Percentiles rank a stretch among this genome's conserved stretches.
Evolutionary conservation across 2,329 filamentous ascomycete species (phyloP).

Genomic region (Phialocephala sp.): DNA sequence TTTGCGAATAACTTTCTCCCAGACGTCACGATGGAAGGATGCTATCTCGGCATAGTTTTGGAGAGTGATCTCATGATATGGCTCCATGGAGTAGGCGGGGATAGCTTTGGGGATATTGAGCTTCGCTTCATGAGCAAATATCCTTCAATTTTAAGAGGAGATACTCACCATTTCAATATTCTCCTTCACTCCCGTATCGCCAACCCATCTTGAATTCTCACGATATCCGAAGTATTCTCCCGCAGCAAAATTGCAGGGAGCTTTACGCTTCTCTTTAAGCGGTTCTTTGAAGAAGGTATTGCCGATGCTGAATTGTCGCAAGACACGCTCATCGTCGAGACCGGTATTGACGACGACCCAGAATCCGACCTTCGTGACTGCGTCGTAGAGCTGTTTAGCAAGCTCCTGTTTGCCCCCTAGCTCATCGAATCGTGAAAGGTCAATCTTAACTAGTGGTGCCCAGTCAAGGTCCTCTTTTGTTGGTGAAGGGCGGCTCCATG

Average conservation of each 20-base stretch:
- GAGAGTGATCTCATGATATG: constrained; percentile 52
- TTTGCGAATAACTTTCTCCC: constrained; percentile 59
- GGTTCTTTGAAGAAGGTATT: constrained; percentile 62
- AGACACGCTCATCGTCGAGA: constrained; percentile 60
- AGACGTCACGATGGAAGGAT: constrained; percentile 50
- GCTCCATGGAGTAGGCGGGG: constrained; percentile 46
- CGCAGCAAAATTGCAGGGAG: constrained; percentile 45
- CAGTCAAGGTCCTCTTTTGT: constrained; percentile 40
- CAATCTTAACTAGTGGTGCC: constrained; percentile 42
- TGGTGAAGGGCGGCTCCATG: constrained; percentile 41
- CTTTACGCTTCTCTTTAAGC: constrained; percentile 61
- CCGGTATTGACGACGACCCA: constrained; percentile 68
- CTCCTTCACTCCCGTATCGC: constrained; percentile 43
- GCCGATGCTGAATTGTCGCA: constrained; percentile 63
- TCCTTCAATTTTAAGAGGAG: not conserved
- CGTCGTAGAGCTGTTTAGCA: constrained; percentile 56
- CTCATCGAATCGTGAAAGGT: constrained; percentile 53
- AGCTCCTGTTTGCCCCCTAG: constrained; percentile 56
- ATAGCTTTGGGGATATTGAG: constrained; percentile 62
- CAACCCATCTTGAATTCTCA: constrained; percentile 11
- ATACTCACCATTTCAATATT: constrained; percentile 58
- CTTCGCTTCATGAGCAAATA: constrained; percentile 11
- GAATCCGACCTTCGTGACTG: constrained; percentile 53
- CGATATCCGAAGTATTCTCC: constrained; percentile 64
- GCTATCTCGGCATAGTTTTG: constrained; percentile 61